Percentiles rank a stretch among this genome's conserved stretches.
Evolutionary conservation across 306 rosid genomes (phyloP).

Genomic region (Rosa persica): DNA sequence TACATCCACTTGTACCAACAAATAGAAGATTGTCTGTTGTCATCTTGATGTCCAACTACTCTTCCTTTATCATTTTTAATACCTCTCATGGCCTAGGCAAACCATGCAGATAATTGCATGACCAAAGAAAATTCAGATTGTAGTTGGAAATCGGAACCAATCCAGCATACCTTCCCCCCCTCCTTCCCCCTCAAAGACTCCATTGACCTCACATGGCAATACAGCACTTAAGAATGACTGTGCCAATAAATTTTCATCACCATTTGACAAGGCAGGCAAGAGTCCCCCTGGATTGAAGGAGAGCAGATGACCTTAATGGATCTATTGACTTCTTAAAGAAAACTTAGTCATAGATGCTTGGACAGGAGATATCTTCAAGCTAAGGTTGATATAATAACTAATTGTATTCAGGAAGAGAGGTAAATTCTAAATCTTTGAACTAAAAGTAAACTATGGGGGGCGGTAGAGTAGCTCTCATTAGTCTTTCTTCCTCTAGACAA

Average conservation of each 20-base stretch:
- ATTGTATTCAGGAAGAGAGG: not conserved
- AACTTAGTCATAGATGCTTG: not conserved
- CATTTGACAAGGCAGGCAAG: not conserved
- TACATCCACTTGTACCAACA: not conserved
- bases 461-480: not conserved
- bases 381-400: not conserved
- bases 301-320: slow-evolving; percentile 3
- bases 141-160: not conserved
- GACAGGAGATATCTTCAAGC: not conserved
- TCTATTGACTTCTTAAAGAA: slow-evolving; percentile 2
- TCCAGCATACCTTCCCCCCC: not conserved
- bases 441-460: not conserved
- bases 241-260: not conserved
- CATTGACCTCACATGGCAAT: not conserved
- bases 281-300: not conserved
- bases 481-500: not conserved
- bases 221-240: not conserved
- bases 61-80: not conserved
- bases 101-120: not conserved
- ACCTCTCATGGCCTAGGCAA: not conserved
- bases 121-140: not conserved
- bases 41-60: not conserved
- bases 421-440: not conserved
- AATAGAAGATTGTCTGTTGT: not conserved
- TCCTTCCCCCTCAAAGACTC: not conserved